Base-by-base conservation (phyloP, 306 rosid species). In the Fagus crenata region DNA sequence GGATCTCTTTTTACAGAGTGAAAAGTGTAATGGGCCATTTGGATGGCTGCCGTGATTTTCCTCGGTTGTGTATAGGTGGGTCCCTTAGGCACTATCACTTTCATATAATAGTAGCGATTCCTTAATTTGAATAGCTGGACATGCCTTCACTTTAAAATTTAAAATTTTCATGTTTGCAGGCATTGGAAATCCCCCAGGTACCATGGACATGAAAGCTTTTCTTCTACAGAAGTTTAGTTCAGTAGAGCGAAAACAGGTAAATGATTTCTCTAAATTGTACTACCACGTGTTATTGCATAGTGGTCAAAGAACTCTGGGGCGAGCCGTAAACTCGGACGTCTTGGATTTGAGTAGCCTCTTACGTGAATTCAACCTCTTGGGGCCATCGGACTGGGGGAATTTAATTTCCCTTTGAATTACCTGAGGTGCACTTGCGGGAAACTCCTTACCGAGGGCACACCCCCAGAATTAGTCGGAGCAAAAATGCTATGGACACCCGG, bases 141-240 rank as follows among this genome's bases (percentile, higher is more conserved):
- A 73, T 35, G 17, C 40, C 41, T 9, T 54, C 3, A 36, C 3
- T 33, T 31, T 42, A 32, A 55, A 56, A 71, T 80, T 11, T 67
- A 80, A 74, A 81, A 70, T 17, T 5, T 56, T n/a, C 33, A 13
- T 9, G 17, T 58, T 28, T 76, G 68, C 87, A 94, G 98, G 98
- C 77, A 91, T 95, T 54, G 93, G 97, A 78, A 95, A 90, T 74
- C 92, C 97, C 71, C 97, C 91, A 61, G 97, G 96, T 40, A 75
- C 86, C 53, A 92, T 92, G 98, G 98, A 95, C 82, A 67, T 86
- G 85, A 86, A 85, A 89, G 97, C 97, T 40, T 92, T 22, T 86
- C 92, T 95, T 80, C 90, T 92, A 49, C 96, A 90, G 73, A 89
- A 86, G 79, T 95, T 92, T 74, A 90, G 97, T 81, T 71, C 88